Base-by-base conservation (phyloP, 139 green algal genomes). In the Auxenochlorella pyrenoidosa region DNA sequence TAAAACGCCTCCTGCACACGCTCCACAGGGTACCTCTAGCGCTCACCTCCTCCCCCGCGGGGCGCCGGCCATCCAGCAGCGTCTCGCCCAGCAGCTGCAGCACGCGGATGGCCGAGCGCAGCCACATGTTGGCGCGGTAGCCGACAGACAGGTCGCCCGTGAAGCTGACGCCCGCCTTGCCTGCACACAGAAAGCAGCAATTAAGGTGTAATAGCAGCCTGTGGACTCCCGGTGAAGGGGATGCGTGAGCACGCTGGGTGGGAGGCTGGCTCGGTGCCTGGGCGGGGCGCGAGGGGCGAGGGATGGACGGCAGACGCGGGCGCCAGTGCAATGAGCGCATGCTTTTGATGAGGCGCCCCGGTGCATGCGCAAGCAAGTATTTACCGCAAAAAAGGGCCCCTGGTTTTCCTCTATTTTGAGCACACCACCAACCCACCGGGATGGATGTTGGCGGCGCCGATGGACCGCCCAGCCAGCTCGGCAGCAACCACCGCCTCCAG, bases 101-200 rank as follows among this genome's bases (percentile, higher is more conserved):
- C 84, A 99, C 95, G 24, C 90, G 71, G 44, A 97, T 94, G 16
- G 93, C 94, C 36, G 78, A 89, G 1, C 95, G 90, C 68, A 97
- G 90, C 93, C 93, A 95, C 36, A 98, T 85, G 82, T 95, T 96
- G 5, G 94, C 95, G 8, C 90, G 79, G 89, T 96, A 97, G 34
- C 92, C 93, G 40, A 86, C 88, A 0, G 66, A 71, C 76, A 90
- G 28, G 6, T 73, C 72, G 63, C 85, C 91, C 86, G 78, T 65
- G 83, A 96, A 97, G 2, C 83, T 75, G 0, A 97, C 94, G 0
- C 94, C 91, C 3, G 90, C 90, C 81, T 86, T 93, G 70, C 89
- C 91, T 8, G 60, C 79, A 41, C 44, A 24, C n/a, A 43, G 26
- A 5, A 10, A 75, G 15, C 3, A n/a, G 32, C 13, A 34, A 5